Conservation (phyloP, 208 protist species). For the Acanthamoeba culbertsoni region DNA sequence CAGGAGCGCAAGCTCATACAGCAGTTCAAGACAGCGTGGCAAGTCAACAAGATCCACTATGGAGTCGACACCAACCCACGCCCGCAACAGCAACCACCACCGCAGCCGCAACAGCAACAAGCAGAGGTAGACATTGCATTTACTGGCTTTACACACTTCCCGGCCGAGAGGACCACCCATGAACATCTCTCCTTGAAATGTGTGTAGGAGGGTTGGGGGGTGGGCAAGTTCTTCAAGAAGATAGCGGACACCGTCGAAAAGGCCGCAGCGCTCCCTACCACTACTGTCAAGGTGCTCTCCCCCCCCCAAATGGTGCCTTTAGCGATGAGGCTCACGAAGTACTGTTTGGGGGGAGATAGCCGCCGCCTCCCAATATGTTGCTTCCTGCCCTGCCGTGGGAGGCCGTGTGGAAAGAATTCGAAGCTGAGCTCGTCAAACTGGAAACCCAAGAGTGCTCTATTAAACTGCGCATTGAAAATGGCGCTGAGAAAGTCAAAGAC, state of each 20-base stretch:
- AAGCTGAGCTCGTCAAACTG: neutral
- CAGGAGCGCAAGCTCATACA: slow-evolving; percentile 10
- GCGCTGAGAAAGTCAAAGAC: neutral
- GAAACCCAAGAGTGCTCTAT: neutral
- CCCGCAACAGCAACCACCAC: neutral
- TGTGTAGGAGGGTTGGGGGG: slow-evolving; percentile 3
- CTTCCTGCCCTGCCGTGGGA: neutral
- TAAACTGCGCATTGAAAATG: neutral
- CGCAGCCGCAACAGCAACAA: neutral
- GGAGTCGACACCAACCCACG: neutral
- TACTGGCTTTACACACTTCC: too few species aligned
- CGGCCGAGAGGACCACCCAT: too few species aligned
- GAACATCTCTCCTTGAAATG: too few species aligned
- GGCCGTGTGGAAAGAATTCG: neutral
- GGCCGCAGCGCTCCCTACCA: neutral
- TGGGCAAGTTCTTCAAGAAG: slow-evolving; percentile 39
- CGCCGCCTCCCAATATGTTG: neutral
- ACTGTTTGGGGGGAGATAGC: too few species aligned
- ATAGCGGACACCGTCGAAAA: neutral
- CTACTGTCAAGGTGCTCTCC: neutral
- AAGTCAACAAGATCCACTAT: neutral
- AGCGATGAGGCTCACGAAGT: too few species aligned
- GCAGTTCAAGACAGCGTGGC: neutral
- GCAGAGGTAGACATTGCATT: too few species aligned
- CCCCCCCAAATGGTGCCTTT: too few species aligned